A percentile compares a stretch with the other conserved stretches of the same genome.
phyloP scores from a whole-genome alignment of 2,329 filamentous ascomycete species.

The Aspergillus sclerotialis region DNA sequence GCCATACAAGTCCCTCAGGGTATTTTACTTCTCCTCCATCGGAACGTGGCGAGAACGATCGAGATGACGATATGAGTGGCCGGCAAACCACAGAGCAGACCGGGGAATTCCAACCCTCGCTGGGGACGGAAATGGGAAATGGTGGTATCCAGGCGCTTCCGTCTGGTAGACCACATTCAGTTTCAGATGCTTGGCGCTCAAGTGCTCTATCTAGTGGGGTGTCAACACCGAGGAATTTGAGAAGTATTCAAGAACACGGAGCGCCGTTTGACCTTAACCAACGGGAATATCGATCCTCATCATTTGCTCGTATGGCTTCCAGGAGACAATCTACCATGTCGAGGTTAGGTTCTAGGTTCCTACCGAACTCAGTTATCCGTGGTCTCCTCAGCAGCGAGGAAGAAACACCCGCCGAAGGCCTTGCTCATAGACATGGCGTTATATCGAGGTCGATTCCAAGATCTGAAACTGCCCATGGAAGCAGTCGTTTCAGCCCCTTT shows the following conservation, averaged over 20 bases:
- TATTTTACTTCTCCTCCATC: constrained; percentile 13
- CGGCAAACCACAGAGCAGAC: constrained; percentile 20
- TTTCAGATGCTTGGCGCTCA: constrained; percentile 12
- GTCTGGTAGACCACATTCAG: constrained; percentile 6
- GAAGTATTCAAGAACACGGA: constrained; percentile 29
- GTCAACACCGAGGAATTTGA: constrained; percentile 17
- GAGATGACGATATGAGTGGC: constrained; percentile 31
- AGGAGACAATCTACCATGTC: constrained; percentile 43
- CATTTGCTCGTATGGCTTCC: constrained; percentile 28
- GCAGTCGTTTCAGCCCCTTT: constrained; percentile 34
- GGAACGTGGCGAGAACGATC: constrained; percentile 16
- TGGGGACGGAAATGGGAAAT: constrained; percentile 9
- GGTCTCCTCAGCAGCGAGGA: constrained; percentile 39
- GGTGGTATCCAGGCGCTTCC: constrained; percentile 9
- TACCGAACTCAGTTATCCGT: constrained; percentile 41
- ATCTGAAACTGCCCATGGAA: constrained; percentile 25
- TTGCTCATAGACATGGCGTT: constrained; percentile 37
- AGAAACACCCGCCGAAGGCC: constrained; percentile 39
- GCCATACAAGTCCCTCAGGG: constrained; percentile 19
- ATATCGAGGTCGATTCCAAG: constrained; percentile 31
- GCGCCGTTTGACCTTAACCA: constrained; percentile 25
- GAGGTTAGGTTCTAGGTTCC: constrained; percentile 39
- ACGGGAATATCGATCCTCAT: constrained; percentile 23
- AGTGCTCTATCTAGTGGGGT: constrained; percentile 8
- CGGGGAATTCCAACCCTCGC: constrained; percentile 13